Conservation (phyloP, 176 grass and related monocot genomes). For the Alopecurus myosuroides region DNA sequence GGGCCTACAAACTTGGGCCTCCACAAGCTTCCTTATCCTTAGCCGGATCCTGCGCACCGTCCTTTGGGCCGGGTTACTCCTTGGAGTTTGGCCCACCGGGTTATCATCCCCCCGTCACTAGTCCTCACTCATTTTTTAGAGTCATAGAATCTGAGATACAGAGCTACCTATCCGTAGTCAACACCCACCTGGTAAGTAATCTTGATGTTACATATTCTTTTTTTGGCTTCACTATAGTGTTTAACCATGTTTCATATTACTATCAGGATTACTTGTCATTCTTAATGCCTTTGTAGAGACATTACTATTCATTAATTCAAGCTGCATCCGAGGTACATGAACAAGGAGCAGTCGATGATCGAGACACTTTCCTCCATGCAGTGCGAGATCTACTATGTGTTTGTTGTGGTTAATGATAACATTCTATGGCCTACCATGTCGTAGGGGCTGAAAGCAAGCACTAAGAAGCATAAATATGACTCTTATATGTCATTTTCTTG, state of each 20-base stretch:
- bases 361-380: conserved; percentile 86
- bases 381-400: conserved; percentile 83
- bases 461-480: too few species aligned
- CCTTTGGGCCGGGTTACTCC: too few species aligned
- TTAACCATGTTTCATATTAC: background rate
- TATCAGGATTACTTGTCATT: background rate
- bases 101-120: too few species aligned
- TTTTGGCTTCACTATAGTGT: background rate
- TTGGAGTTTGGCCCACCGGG: too few species aligned
- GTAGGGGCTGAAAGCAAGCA: too few species aligned
- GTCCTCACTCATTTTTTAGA: conserved; percentile 74
- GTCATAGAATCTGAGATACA: conserved; percentile 92
- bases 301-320: conserved; percentile 81
- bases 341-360: conserved; percentile 94
- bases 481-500: too few species aligned
- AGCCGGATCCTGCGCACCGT: too few species aligned
- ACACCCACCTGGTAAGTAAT: conserved; percentile 66
- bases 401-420: too few species aligned
- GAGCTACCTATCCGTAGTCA: conserved; percentile 75
- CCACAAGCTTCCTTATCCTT: too few species aligned
- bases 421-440: too few species aligned
- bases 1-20: too few species aligned
- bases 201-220: background rate
- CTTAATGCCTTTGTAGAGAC: conserved; percentile 44
- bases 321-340: conserved; percentile 77